Base-by-base conservation (phyloP, 169 alveolate species). In the Perkinsus olseni region DNA sequence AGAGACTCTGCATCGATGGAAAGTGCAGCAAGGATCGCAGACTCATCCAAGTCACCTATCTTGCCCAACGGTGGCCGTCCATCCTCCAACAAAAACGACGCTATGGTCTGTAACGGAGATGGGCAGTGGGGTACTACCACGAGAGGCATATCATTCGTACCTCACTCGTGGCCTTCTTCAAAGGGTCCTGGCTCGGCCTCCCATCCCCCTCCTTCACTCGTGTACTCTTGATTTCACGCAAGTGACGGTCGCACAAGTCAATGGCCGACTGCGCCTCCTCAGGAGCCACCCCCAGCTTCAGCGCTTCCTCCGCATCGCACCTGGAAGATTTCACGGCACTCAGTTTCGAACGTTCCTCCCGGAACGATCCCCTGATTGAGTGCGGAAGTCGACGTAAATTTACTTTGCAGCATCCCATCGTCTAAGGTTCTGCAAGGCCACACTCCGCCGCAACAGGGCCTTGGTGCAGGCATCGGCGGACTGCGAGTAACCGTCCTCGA, bases 391-490 rank as follows among this genome's bases (percentile, higher is more conserved):
- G 62, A 17, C 24, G 62, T 95, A 94, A n/a, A n/a, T n/a, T n/a
- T 96, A 94, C 48, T 94, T 91, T 6, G 98, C 98, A 37, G 95
- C 94, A 45, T 92, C 93, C 93, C 96, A 97, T 38, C 96, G 96
- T 91, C 95, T 95, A 39, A 93, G 92, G 21, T 95, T 96, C 95
- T 97, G 95, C 91, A 94, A 95, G 21, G 98, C 98, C 62, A 92
- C 90, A 48, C 97, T 96, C 95, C 98, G 96, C 95, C 99, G 96
- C 34, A 95, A 92, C 51, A 97, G 96, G 4, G 99, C 98, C 94
- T 97, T 97, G 74, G 96, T 96, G 90, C 96, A 95, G 31, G 96
- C 92, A 62, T 97, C 98, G 74, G 93, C 95, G 74, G 95, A 95
- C 93, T 94, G 95, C 38, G 95, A 94, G 93, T 93, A 95, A 36